A percentile compares a stretch with the other conserved stretches of the same genome.
Evolutionary conservation across 768 basidiomycete genomes (phyloP).

Genomic region (Lentinus tigrinus): DNA sequence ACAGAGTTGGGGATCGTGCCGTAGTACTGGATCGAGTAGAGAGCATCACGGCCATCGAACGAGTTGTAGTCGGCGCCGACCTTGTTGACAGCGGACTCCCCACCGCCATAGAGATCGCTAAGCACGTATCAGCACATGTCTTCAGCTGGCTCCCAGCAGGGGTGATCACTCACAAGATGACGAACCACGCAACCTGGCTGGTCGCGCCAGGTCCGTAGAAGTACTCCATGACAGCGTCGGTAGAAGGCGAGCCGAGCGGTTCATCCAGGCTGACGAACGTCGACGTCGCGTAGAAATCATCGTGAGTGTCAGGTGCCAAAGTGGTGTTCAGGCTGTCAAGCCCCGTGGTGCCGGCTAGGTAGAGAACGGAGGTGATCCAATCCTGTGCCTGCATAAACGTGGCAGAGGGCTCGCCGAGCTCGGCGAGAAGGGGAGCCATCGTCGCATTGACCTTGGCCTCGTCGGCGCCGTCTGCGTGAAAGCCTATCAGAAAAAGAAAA

Average conservation of each 20-base stretch:
- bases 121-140: background rate
- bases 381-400: background rate
- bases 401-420: background rate
- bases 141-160: background rate
- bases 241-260: background rate
- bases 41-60: conserved; percentile 1
- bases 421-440: background rate
- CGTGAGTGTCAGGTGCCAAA: background rate
- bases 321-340: background rate
- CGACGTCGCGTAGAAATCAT: background rate
- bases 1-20: conserved; percentile 5
- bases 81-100: background rate
- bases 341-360: background rate
- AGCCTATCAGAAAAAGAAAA: background rate
- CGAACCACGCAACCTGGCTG: background rate
- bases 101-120: conserved; percentile 2
- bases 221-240: background rate
- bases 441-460: background rate
- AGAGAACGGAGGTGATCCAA: background rate
- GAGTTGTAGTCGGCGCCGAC: background rate
- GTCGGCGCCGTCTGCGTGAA: background rate
- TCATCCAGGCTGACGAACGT: background rate
- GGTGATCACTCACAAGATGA: background rate
- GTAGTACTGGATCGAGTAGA: conserved; percentile 7
- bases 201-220: background rate